Evolutionary conservation across 495 filamentous ascomycete species (phyloP), one percentile per base, ranked within the genome.

Genomic region (Endocarpon pusillum): DNA sequence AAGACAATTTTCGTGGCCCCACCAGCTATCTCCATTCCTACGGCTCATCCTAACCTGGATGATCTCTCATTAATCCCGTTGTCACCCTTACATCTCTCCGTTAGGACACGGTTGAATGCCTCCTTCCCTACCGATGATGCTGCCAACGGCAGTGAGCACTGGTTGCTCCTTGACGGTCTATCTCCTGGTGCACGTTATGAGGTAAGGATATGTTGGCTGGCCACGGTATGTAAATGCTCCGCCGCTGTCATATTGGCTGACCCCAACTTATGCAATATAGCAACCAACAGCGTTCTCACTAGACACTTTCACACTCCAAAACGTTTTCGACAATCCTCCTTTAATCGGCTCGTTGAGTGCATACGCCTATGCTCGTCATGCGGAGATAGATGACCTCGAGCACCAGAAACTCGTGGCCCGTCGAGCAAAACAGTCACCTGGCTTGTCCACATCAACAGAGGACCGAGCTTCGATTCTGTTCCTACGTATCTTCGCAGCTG

Each of bases 161-260:
- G 89, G 89, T 70, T 80, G 42, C 61, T 87, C 21, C 67, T 97
- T n/a, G 68, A 84, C 35, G 56, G 68, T n/a, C 64, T 97, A 32
- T 63, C 52, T 14, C 64, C 71, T 14, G 67, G 72, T 7, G 77
- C 78, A 45, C 71, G 86, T 39, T 93, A 96, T 61, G 89, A 97
- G 60, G 71, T 93, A 21, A 71, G 89, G 16, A 64, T 94, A 40
- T 97, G 89, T 56, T 97, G 89, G 89, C 62, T 80, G 41, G 89
- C 89, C 27, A 91, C 75, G 20, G 87, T 92, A 69, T 54, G 78
- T 65, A 19, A 32, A 9, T 29, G 21, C 17, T 37, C 26, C 20
- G 6, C 29, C 32, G 28, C 15, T 27, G 30, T 35, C 21, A 34
- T 23, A n/a, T 30, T 16, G 16, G 9, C 24, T 26, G 29, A 24